A percentile compares a stretch with the other conserved stretches of the same genome.
phyloP scores from a whole-genome alignment of 2,329 filamentous ascomycete species.

The Diplodia mutila region DNA sequence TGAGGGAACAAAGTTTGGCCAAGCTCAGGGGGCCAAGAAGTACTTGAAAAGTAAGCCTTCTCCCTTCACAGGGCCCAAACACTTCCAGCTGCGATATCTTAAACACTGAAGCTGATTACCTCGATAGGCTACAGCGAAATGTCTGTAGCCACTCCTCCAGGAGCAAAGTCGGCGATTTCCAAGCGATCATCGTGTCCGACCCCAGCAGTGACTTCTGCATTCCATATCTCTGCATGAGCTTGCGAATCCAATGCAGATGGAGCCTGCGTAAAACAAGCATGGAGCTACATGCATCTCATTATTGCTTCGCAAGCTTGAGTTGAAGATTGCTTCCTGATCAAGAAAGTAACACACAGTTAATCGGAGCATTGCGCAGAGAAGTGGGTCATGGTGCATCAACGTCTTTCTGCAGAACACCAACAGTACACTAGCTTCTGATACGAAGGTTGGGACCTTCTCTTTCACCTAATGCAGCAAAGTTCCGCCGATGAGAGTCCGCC shows the following conservation, averaged over 20 bases:
- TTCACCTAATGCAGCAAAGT: neutral
- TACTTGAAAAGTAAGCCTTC: neutral
- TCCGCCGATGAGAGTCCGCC: neutral
- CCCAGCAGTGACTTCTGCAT: too few species aligned
- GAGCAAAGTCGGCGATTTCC: too few species aligned
- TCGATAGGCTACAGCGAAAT: neutral
- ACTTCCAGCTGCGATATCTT: neutral
- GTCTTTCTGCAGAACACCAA: neutral
- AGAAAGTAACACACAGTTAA: neutral
- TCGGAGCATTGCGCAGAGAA: neutral
- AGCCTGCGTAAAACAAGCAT: neutral
- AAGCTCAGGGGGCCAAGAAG: neutral
- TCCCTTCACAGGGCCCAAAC: neutral
- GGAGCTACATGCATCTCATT: neutral
- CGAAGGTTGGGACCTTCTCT: neutral
- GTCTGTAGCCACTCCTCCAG: too few species aligned
- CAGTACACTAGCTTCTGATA: neutral
- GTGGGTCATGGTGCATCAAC: neutral
- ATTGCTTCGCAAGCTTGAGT: neutral
- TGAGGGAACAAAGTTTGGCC: neutral
- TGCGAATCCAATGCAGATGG: neutral
- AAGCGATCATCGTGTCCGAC: too few species aligned
- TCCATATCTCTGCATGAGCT: neutral
- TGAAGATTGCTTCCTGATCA: neutral
- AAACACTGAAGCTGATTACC: neutral